Conservation (phyloP, 1,139 yeast species). For the Taiozyma sp. region DNA sequence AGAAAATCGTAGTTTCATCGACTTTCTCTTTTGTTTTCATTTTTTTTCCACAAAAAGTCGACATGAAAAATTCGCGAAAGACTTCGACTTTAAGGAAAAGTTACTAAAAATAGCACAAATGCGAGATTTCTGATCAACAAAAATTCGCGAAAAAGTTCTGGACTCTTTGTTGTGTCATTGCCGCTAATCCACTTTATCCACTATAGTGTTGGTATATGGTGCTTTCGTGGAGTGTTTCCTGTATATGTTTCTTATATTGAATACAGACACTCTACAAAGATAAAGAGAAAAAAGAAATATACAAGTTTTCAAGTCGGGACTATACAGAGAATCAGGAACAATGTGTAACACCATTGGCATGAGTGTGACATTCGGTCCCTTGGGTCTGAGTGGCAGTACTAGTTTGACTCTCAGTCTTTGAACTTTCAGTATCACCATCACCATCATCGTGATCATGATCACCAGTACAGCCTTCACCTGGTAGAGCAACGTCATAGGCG, state of each 20-base stretch:
- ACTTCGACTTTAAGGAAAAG: not conserved
- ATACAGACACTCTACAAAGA: too few species aligned
- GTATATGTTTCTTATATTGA: too few species aligned
- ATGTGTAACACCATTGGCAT: conserved; percentile 15
- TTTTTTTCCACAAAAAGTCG: not conserved
- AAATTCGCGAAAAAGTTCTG: not conserved
- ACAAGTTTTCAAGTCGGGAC: not conserved
- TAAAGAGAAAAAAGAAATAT: too few species aligned
- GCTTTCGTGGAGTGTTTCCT: too few species aligned
- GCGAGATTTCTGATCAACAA: not conserved
- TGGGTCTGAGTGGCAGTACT: conserved; percentile 7
- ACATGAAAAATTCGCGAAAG: not conserved
- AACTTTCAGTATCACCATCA: conserved; percentile 1
- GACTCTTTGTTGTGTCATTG: too few species aligned
- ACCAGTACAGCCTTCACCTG: conserved; percentile 18
- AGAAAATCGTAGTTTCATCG: not conserved
- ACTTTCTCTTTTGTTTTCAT: not conserved
- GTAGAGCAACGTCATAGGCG: conserved; percentile 16
- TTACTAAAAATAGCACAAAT: not conserved
- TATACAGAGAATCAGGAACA: conserved; percentile 5
- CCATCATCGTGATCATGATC: conserved; percentile 6
- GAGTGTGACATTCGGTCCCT: conserved; percentile 19
- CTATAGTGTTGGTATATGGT: too few species aligned
- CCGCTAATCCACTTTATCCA: too few species aligned
- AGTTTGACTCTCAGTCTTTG: not conserved